Evolutionary conservation across 2,329 filamentous ascomycete species (phyloP), one percentile per base, ranked within the genome.

Genomic region (Didymella exigua): DNA sequence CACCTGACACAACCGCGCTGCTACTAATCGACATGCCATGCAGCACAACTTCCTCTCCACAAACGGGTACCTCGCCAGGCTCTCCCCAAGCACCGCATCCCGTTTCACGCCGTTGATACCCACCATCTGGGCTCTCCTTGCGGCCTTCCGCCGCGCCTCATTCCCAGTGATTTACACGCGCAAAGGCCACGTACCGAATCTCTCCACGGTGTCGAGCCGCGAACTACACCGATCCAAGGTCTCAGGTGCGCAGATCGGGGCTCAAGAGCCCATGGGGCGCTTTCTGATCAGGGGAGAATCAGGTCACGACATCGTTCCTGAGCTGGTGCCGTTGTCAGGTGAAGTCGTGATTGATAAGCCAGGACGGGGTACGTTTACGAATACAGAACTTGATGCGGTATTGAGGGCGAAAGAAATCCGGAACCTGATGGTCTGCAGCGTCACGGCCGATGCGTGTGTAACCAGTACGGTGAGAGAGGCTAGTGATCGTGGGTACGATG

Each of bases 11-110:
- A 21, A 84, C 82, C 4, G 82, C 82, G 1, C 71, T 84, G 27
- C 67, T 84, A 3, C 75, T 85, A 52, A 80, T 84, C 62, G 82
- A 85, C 69, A 81, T 84, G 75, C 82, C 69, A 81, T 84, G 75
- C 82, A 84, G 66, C 78, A 79, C 52, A 82, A 84, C 70, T 84
- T 81, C 69, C 78, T 78, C 63, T 73, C 78, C 34, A 62, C 75
- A 7, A 75, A 72, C 50, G 81, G 81, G 52, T 84, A 84, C 61
- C 77, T 83, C 46, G 78, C 72, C 14, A 63, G 76, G 23, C 79
- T 71, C 10, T 65, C 77, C 18, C 81, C 83, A 69, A 78, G 78
- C 58, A 79, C 79, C 63, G 69, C 77, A 16, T 56, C 67, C 0
- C 67, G 71, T 8, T 76, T 77, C 33, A 71, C 75, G 8, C 59